Evolutionary conservation across 2,329 filamentous ascomycete species (phyloP).

Genomic region (Colletotrichum sojae): DNA sequence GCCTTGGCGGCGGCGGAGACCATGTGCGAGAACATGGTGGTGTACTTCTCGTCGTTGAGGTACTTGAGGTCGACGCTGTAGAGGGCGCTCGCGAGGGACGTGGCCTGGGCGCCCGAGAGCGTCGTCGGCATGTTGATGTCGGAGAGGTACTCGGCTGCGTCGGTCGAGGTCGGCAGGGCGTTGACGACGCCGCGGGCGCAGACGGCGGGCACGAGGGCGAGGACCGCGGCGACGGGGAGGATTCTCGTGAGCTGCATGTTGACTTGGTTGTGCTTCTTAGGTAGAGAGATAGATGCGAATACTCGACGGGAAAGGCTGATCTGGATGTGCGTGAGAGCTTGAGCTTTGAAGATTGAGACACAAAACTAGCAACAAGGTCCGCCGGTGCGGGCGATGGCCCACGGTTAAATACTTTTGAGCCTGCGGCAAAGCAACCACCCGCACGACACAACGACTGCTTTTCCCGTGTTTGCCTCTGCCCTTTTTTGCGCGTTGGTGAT

Average conservation of each 20-base stretch:
- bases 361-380: too few relatives aligned
- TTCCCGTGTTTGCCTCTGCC: too few relatives aligned
- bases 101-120: constrained; percentile 20
- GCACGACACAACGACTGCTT: too few relatives aligned
- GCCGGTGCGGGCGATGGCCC: not conserved
- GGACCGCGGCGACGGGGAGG: not conserved
- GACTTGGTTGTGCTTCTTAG: not conserved
- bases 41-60: constrained; percentile 23
- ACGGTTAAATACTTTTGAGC: not conserved
- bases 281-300: not conserved
- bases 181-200: not conserved
- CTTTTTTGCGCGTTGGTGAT: not conserved
- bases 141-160: constrained; percentile 22
- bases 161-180: constrained; percentile 22
- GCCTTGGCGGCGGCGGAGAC: constrained; percentile 41
- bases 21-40: constrained; percentile 38
- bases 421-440: not conserved
- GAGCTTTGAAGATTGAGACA: too few relatives aligned
- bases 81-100: constrained; percentile 33
- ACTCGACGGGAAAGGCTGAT: not conserved
- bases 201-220: not conserved
- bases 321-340: too few relatives aligned
- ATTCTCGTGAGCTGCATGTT: constrained; percentile 17
- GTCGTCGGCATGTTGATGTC: not conserved
- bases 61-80: constrained; percentile 37